phyloP scores from a whole-genome alignment of 2,329 filamentous ascomycete genomes.

The Calonectria henricotiae region DNA sequence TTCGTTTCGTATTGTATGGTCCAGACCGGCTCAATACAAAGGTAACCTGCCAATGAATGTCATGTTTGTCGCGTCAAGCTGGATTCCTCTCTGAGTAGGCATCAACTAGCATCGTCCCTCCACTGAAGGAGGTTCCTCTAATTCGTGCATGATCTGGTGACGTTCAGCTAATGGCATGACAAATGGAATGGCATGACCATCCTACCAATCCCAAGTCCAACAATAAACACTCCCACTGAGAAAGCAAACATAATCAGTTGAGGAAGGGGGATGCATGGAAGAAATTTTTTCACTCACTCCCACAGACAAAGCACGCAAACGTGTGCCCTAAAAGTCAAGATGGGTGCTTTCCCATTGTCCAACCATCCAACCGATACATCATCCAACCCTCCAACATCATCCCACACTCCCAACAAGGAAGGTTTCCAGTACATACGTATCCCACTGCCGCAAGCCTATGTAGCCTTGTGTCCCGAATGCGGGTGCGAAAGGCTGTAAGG shows the following conservation, averaged over 20 bases:
- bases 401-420: constrained; percentile 24
- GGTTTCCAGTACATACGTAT: constrained; percentile 25
- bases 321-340: constrained; percentile 38
- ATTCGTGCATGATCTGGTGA: constrained; percentile 27
- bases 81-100: constrained; percentile 7
- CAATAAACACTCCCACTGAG: background rate
- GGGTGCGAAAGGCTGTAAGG: constrained; percentile 28
- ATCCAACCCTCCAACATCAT: constrained; percentile 25
- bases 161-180: constrained; percentile 45
- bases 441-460: constrained; percentile 5
- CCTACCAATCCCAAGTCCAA: constrained; percentile 22
- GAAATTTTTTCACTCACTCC: constrained; percentile 39
- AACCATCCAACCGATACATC: constrained; percentile 28
- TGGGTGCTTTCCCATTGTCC: constrained; percentile 28
- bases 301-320: constrained; percentile 25
- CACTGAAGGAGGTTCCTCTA: background rate
- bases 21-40: constrained; percentile 24
- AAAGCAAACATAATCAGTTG: constrained; percentile 35
- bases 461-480: constrained; percentile 9
- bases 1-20: constrained; percentile 29
- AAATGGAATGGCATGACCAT: constrained; percentile 47
- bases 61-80: constrained; percentile 27
- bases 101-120: constrained; percentile 19
- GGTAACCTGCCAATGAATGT: constrained; percentile 32
- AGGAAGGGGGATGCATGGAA: constrained; percentile 32